Percentiles rank a stretch among this genome's conserved stretches.
These are phyloP conservation scores for Neopestalotiopsis rosae DNA, from an alignment of 2,329 filamentous ascomycete species.

Conservation along the genomic window DNA sequence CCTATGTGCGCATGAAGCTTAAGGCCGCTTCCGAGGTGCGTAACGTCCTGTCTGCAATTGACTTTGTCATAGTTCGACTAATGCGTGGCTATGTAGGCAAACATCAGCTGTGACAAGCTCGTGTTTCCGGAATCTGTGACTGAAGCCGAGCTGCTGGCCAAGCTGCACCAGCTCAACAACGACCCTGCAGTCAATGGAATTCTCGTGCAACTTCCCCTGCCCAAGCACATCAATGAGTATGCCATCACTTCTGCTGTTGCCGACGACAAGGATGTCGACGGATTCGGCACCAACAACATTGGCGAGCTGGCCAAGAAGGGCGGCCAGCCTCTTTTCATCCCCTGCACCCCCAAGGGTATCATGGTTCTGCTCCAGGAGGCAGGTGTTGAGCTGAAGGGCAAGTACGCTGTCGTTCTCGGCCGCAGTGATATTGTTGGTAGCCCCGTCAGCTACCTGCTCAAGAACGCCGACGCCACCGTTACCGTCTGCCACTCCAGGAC, in stretches of 20 bases:
- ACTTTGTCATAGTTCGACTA: slow-evolving; percentile 18
- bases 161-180: slow-evolving; percentile 84
- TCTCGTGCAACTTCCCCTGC: slow-evolving; percentile 90
- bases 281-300: slow-evolving; percentile 93
- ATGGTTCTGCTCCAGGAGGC: slow-evolving; percentile 89
- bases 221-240: slow-evolving; percentile 89
- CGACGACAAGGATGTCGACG: slow-evolving; percentile 96
- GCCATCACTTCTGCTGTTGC: slow-evolving; percentile 86
- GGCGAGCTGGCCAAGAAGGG: slow-evolving; percentile 96
- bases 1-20: slow-evolving; percentile 99
- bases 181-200: slow-evolving; percentile 88
- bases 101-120: slow-evolving; percentile 85
- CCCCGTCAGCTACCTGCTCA: slow-evolving; percentile 93
- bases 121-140: slow-evolving; percentile 82
- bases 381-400: slow-evolving; percentile 83
- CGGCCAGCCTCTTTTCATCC: slow-evolving; percentile 85
- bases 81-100: slow-evolving; percentile 64
- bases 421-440: slow-evolving; percentile 97
- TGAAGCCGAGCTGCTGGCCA: slow-evolving; percentile 84
- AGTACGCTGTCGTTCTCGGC: slow-evolving; percentile 92
- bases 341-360: slow-evolving; percentile 96
- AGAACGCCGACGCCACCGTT: slow-evolving; percentile 95
- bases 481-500: slow-evolving; percentile 96
- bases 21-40: slow-evolving; percentile 91
- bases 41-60: slow-evolving; percentile 11